These are phyloP conservation scores for Leptographium flavum DNA, from an alignment of 2,329 filamentous ascomycete genomes.

Conservation along the genomic window DNA sequence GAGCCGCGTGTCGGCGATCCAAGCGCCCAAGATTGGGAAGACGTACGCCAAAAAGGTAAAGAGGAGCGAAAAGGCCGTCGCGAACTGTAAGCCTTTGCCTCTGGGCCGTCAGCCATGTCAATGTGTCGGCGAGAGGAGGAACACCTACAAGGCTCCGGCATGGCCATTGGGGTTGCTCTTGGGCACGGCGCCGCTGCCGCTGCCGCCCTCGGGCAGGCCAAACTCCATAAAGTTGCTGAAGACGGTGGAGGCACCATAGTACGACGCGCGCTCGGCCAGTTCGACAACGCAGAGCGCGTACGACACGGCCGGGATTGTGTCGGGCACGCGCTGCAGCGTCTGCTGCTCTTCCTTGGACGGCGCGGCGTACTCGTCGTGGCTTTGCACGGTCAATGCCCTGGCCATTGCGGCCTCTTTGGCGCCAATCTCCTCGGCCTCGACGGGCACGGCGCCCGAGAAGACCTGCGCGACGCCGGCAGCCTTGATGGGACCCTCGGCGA, in stretches of 20 bases:
- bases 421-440: conserved; percentile 2
- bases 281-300: conserved; percentile 35
- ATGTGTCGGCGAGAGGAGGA: no score
- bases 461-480: background rate
- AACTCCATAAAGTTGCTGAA: conserved; percentile 43
- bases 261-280: conserved; percentile 36
- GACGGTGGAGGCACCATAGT: conserved; percentile 33
- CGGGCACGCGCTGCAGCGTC: conserved; percentile 31
- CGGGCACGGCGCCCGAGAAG: conserved; percentile 1
- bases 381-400: background rate
- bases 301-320: conserved; percentile 26
- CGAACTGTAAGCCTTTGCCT: conserved; percentile 4
- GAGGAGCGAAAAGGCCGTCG: conserved; percentile 16
- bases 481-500: conserved; percentile 1
- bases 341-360: conserved; percentile 31
- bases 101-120: no score
- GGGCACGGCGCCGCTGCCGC: conserved; percentile 20
- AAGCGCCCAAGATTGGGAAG: conserved; percentile 35
- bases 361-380: conserved; percentile 15
- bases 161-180: conserved; percentile 20
- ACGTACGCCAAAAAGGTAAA: conserved; percentile 35
- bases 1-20: conserved; percentile 48
- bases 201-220: conserved; percentile 28
- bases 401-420: background rate
- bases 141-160: conserved; percentile 30